Conservation (phyloP, 2,329 filamentous ascomycete genomes). For the Mollisiaceae sp. region DNA sequence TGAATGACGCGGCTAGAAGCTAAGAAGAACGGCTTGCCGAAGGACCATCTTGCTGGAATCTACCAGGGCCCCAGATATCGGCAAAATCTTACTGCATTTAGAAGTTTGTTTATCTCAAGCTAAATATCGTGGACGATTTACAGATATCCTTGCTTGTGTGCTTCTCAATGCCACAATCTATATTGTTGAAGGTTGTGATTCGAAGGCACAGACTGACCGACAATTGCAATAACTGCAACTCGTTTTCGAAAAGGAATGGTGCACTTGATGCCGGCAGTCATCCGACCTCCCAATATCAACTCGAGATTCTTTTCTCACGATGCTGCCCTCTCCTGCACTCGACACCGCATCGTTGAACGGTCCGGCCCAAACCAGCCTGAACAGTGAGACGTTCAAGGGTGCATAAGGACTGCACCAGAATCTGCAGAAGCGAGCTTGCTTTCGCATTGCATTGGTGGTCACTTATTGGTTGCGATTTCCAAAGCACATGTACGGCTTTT, state of each 20-base stretch:
- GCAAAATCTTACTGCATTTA: not conserved
- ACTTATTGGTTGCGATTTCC: not conserved
- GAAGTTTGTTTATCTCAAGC: not conserved
- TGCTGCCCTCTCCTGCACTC: not conserved
- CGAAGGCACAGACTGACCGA: not conserved
- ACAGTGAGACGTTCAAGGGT: not conserved
- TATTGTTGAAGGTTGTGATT: not conserved
- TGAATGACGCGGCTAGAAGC: not conserved
- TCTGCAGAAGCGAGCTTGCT: not conserved
- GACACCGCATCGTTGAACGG: not conserved
- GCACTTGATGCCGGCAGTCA: not conserved
- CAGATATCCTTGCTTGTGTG: not conserved
- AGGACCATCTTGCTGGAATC: not conserved
- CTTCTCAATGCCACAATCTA: slow-evolving; percentile 2
- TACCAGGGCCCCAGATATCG: not conserved
- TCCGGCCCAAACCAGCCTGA: not conserved
- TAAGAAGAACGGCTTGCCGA: not conserved
- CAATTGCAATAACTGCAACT: not conserved
- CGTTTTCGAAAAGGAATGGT: not conserved
- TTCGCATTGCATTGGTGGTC: not conserved
- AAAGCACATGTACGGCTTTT: slow-evolving; percentile 1
- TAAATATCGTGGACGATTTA: not conserved
- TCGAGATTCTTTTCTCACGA: not conserved
- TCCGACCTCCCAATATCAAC: not conserved
- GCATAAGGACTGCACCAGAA: not conserved